Percentiles rank a stretch among this genome's conserved stretches.
Conservation (phyloP, 164 flowering plant species). For the Chloranthus sessilifolius region DNA sequence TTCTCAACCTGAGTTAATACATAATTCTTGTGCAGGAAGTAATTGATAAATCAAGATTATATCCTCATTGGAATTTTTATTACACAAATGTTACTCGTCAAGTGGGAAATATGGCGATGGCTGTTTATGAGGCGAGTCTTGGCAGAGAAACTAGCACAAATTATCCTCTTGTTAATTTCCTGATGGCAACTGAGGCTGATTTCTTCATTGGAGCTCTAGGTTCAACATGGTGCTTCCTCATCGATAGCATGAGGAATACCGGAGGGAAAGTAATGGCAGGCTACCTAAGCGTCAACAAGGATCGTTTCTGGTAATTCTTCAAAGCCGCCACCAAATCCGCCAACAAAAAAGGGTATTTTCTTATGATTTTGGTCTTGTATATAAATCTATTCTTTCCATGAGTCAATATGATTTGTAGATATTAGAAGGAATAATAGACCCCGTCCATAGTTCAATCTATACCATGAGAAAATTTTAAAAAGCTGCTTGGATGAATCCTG, state of each 20-base stretch:
- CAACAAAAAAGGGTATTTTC: background rate
- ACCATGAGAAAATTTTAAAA: too few species aligned
- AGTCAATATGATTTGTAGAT: too few species aligned
- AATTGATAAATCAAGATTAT: constrained; percentile 49
- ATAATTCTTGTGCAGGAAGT: constrained; percentile 51
- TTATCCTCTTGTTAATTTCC: constrained; percentile 66
- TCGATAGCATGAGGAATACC: constrained; percentile 95
- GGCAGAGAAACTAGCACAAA: constrained; percentile 84
- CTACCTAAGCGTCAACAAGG: constrained; percentile 73
- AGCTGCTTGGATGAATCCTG: too few species aligned
- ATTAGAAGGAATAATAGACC: too few species aligned
- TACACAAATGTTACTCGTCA: constrained; percentile 82
- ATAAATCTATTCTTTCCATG: too few species aligned
- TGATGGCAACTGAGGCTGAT: constrained; percentile 73
- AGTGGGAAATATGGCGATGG: constrained; percentile 77
- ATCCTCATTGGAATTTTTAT: constrained; percentile 71
- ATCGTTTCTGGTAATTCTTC: constrained; percentile 55
- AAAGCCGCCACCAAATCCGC: too few species aligned
- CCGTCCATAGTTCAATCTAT: too few species aligned
- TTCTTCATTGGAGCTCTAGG: constrained; percentile 94
- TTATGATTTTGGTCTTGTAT: too few species aligned
- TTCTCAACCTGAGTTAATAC: too few species aligned
- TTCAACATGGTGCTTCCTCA: constrained; percentile 94
- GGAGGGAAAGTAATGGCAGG: constrained; percentile 85
- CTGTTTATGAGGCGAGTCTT: constrained; percentile 77